Conservation (phyloP, 768 basidiomycete genomes). For the Tremella mesenterica region DNA sequence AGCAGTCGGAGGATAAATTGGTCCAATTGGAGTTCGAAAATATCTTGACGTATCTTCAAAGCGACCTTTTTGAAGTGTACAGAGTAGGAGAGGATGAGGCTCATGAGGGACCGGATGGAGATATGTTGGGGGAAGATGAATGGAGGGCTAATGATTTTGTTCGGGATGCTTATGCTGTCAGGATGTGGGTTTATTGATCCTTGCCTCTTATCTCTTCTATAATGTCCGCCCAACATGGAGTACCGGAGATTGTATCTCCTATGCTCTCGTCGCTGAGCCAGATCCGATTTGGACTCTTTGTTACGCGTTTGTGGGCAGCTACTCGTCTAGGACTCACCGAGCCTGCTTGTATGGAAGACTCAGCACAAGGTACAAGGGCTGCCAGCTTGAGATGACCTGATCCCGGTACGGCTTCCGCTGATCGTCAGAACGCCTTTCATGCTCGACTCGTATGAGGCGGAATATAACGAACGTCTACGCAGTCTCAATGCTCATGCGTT, state of each 20-base stretch:
- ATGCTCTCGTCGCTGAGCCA: no score
- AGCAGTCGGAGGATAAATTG: constrained; percentile 74
- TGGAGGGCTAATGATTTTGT: constrained; percentile 77
- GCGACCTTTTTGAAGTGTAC: constrained; percentile 72
- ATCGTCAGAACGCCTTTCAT: constrained; percentile 68
- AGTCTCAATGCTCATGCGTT: constrained; percentile 70
- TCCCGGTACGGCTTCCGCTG: constrained; percentile 1
- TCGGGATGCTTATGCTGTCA: constrained; percentile 70
- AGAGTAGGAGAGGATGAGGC: constrained; percentile 42
- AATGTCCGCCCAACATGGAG: no score
- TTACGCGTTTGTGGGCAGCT: no score
- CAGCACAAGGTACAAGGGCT: no score
- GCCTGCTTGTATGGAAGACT: no score
- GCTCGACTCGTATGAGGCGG: constrained; percentile 79
- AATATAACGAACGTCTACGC: constrained; percentile 73
- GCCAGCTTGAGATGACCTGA: background rate
- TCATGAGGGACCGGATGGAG: constrained; percentile 13
- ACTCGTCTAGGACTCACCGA: no score
- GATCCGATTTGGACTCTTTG: no score
- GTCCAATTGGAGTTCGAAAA: constrained; percentile 83
- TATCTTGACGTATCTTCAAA: constrained; percentile 74
- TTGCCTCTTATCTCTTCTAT: no score
- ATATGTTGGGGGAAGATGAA: constrained; percentile 37
- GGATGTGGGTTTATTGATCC: constrained; percentile 49
- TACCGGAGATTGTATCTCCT: no score